Percentiles rank a stretch among this genome's conserved stretches.
phyloP scores from a whole-genome alignment of 2,329 filamentous ascomycete species.

The Immersiporthe knoxdaviesiana region DNA sequence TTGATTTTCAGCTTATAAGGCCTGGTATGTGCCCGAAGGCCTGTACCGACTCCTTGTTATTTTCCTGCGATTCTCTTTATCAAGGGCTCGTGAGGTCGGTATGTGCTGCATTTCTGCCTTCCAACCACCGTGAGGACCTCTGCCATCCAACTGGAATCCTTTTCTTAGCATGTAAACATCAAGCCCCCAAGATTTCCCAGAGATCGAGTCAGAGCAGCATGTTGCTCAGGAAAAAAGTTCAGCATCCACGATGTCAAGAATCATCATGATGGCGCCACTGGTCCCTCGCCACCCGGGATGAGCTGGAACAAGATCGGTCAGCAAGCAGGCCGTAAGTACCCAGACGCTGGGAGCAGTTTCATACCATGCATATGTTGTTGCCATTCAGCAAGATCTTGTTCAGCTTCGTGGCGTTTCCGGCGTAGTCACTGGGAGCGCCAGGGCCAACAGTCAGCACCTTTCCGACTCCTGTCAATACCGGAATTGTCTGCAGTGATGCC shows the following conservation, averaged over 20 bases:
- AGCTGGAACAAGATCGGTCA: slow-evolving; percentile 52
- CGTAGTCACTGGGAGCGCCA: slow-evolving; percentile 75
- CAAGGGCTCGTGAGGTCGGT: not conserved
- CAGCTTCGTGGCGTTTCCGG: slow-evolving; percentile 83
- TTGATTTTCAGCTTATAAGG: not conserved
- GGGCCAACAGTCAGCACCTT: slow-evolving; percentile 32
- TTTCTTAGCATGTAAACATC: not conserved
- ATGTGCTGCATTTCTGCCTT: not conserved
- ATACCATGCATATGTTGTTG: slow-evolving; percentile 99
- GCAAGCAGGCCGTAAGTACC: not conserved
- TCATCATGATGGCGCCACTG: slow-evolving; percentile 45
- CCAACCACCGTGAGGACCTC: not conserved
- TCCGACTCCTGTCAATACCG: not conserved
- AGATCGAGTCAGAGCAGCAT: not conserved
- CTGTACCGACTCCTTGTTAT: not conserved
- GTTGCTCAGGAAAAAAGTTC: not conserved
- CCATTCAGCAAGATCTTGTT: slow-evolving; percentile 95
- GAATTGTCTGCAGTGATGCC: slow-evolving; percentile 36
- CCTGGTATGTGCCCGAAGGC: not conserved
- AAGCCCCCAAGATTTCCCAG: not conserved
- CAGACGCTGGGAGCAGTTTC: slow-evolving; percentile 33
- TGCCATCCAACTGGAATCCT: not conserved
- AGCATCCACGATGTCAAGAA: not conserved
- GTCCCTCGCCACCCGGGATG: slow-evolving; percentile 78
- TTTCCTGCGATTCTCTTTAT: not conserved